A percentile compares a stretch with the other conserved stretches of the same genome.
phyloP scores from a whole-genome alignment of 352 stramenopile species.

The Phytophthora meadii region DNA sequence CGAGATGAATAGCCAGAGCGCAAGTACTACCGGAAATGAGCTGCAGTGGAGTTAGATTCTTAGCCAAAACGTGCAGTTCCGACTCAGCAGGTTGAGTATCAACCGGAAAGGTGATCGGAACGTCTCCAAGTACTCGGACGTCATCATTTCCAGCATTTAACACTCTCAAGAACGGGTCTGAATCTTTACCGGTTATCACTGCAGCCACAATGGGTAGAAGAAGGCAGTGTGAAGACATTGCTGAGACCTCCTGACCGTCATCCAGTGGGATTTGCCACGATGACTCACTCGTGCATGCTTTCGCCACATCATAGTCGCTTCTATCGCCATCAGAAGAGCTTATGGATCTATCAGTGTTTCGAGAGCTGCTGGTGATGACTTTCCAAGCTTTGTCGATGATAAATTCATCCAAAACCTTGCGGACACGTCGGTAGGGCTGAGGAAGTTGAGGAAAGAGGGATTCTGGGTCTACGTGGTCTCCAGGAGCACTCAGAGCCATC shows the following conservation, averaged over 20 bases:
- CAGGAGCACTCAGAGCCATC: constrained; percentile 55
- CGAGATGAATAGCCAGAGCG: constrained; percentile 29
- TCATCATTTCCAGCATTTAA: constrained; percentile 4
- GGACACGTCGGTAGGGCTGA: constrained; percentile 71
- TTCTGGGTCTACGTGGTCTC: constrained; percentile 71
- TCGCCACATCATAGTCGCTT: constrained; percentile 56
- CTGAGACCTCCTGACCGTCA: constrained; percentile 8
- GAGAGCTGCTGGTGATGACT: constrained; percentile 32
- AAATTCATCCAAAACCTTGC: constrained; percentile 67
- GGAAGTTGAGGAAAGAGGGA: constrained; percentile 62
- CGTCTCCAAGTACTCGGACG: constrained; percentile 4
- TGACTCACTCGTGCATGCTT: constrained; percentile 51
- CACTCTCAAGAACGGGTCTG: constrained; percentile 1
- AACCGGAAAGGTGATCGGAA: constrained; percentile 15
- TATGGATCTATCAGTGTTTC: constrained; percentile 4
- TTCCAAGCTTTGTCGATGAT: constrained; percentile 71
- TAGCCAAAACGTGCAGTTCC: constrained; percentile 16
- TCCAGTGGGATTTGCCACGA: constrained; percentile 17
- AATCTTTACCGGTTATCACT: constrained; percentile 9
- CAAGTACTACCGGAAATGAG: constrained; percentile 8
- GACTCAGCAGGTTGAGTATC: constrained; percentile 5
- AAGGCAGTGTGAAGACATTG: constrained; percentile 21
- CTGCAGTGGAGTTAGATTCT: constrained; percentile 29
- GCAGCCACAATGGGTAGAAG: constrained; percentile 23
- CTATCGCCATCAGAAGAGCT: constrained; percentile 7